Evolutionary conservation across 2,329 filamentous ascomycete genomes (phyloP), one percentile per base, ranked within the genome.

Genomic region (Penicillium sp.): DNA sequence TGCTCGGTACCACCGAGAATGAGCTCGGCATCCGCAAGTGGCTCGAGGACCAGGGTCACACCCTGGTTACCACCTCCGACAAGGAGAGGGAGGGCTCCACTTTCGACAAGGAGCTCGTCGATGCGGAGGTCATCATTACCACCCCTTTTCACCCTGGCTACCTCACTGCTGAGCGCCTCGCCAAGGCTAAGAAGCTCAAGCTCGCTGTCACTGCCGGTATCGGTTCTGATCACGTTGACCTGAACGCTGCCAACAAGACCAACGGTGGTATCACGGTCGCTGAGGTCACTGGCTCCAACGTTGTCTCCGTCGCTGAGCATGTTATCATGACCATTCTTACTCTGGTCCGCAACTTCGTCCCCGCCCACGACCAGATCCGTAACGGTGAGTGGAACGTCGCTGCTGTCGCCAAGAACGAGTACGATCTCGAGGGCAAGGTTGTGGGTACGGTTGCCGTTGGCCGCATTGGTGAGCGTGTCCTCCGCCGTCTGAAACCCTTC

Each of bases 71-170:
- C 67, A 99, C 94, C 61, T 96, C 92, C 41, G 90, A 96, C 82
- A 99, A 99, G 82, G 94, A 99, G 66, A 88, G 90, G 62, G 88
- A 90, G 79, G 83, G 88, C 82, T 97, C 92, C 55, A 88, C 82
- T 63, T 97, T 99, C 65, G 94, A 97, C 77, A 83, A 92, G 80
- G 90, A 99, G 79, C 84, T 99, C 49, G 91, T 94, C 56, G 94
- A 97, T 71, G 91, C 94, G 56, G 94, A 99, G 77, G 82, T 99
- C 76, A 97, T 99, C 83, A 97, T 99, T 77, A 99, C 94, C 64
- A 99, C 94, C 52, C 94, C 94, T 71, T 97, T 97, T 87, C 92
- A 97, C 81, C 92, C 92, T 48, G 94, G 92, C 61, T 99, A 99
- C 82, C 88, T 99, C 53, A 97, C 89, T 44, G 90, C 90, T 48